Evolutionary conservation across 192 early-diverging fungal species (phyloP), one percentile per base, ranked within the genome.

Genomic region (Physocladia obscura): DNA sequence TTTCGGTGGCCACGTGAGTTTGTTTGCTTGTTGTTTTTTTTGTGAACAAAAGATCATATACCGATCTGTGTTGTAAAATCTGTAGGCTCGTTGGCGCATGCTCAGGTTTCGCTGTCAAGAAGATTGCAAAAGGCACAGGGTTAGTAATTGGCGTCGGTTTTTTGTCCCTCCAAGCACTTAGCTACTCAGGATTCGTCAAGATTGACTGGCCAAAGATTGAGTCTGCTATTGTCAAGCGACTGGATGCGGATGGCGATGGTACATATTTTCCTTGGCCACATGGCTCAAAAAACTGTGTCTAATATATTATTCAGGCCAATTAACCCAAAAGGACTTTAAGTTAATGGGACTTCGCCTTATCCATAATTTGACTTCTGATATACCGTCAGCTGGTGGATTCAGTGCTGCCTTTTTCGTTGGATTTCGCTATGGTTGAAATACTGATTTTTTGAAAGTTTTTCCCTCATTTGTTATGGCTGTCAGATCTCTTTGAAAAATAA

Each of bases 221-320:
- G 44, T 30, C 21, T 71, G 21, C 15, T 4, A n/a, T 56, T 1
- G 29, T 34, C 17, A 36, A 57, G 22, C 13, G 38, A n/a, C 37
- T 80, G 8, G 79, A 80, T 59, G 63, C 64, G 69, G 79, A 80
- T 60, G 70, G 70, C 15, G 79, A 80, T 38, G 79, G 79, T 13
- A 80, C 8, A 44, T n/a, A 8, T 44, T n/a, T n/a, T 44, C n/a
- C 11, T n/a, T 8, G n/a, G 40, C 8, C 8, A 13, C n/a, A 44
- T n/a, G 8, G 8, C 11, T 44, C 40, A 44, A 13, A 8, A 13
- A 13, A 8, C n/a, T 13, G 8, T 44, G 40, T n/a, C n/a, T 8
- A 44, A 13, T n/a, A 44, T 8, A 44, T 8, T n/a, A 13, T 13
- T 13, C 40, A 44, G 40, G 40, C 40, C 40, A 80, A 48, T 37